phyloP scores from a whole-genome alignment of 768 basidiomycete species.

The Pleurotus djamor region DNA sequence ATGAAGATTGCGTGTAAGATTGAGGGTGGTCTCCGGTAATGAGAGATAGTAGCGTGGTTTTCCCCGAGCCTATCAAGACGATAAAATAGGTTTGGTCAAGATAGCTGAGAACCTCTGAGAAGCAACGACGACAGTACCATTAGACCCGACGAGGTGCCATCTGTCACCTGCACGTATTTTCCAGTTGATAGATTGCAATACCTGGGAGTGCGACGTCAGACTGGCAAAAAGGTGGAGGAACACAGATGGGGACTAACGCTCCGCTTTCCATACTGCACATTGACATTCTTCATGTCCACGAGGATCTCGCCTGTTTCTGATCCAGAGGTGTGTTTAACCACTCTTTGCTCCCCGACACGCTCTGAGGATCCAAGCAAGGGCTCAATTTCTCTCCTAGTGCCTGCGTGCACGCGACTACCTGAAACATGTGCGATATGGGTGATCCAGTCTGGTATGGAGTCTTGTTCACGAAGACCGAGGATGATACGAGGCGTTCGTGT shows the following conservation, averaged over 20 bases:
- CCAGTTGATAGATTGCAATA: constrained; percentile 81
- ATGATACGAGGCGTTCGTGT: constrained; percentile 55
- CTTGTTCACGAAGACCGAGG: constrained; percentile 66
- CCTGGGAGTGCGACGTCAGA: constrained; percentile 33
- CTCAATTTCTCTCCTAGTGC: constrained; percentile 46
- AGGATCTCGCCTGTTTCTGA: constrained; percentile 27
- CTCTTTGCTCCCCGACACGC: background rate
- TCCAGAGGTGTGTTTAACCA: background rate
- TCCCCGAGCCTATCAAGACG: constrained; percentile 71
- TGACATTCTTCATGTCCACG: constrained; percentile 63
- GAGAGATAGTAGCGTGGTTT: constrained; percentile 89
- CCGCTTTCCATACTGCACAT: constrained; percentile 67
- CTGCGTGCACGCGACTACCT: constrained; percentile 47
- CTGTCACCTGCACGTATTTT: constrained; percentile 76
- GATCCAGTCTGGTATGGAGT: constrained; percentile 70
- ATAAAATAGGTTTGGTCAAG: background rate
- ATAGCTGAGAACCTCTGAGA: background rate
- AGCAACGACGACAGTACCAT: constrained; percentile 48
- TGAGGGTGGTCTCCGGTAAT: constrained; percentile 95
- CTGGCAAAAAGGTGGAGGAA: background rate
- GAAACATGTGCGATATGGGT: constrained; percentile 61
- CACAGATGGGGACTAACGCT: constrained; percentile 35
- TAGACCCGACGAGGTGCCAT: constrained; percentile 89
- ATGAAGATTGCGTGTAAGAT: constrained; percentile 78
- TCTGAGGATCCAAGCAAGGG: background rate